Evolutionary conservation across 2,329 filamentous ascomycete species (phyloP), one percentile per base, ranked within the genome.

Genomic region (Aureobasidium lini): DNA sequence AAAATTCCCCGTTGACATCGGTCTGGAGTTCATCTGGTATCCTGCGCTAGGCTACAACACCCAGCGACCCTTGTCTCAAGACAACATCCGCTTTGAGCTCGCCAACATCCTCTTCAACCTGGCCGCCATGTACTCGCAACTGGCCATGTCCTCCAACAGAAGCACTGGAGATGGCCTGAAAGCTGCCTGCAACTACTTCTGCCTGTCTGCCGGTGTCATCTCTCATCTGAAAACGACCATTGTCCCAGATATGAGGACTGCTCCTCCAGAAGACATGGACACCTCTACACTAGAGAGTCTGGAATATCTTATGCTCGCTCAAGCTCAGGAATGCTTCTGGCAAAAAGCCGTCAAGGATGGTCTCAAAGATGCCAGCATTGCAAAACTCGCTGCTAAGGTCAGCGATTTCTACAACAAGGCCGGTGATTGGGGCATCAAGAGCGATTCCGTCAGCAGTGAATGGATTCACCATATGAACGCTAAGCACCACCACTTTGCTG

Each of bases 391-490:
- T 4, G 90, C 90, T 3, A 85, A 90, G 62, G 91, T 97, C 4
- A 95, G 90, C 2, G 94, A 99, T 69, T 82, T 95, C 44, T 99
- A 97, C 73, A 88, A 85, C 57, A 78, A 86, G 57, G 90, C 92
- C 0, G 86, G 89, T 6, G 93, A 96, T 66, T 87, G 86, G 64
- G 92, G 90, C 9, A 85, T 95, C 70, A 90, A 91, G 72, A 96
- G 91, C 63, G 87, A 96, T 67, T 86, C 89, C 15, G 86, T 97
- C 65, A 94, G 89, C 70, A 92, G 88, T 59, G 89, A 94, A 63
- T 97, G 93, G 94, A 96, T 99, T 66, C 93, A 97, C 73, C 93
- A 97, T 71, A 92, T 95, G 82, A 92, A 89, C 29, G 94, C 93
- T 6, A 99, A 97, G 72, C 92, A 97, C 69, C 89, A 96, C 69